Conservation (phyloP, 2,329 filamentous ascomycete genomes). For the Sclerotinia subarctica region DNA sequence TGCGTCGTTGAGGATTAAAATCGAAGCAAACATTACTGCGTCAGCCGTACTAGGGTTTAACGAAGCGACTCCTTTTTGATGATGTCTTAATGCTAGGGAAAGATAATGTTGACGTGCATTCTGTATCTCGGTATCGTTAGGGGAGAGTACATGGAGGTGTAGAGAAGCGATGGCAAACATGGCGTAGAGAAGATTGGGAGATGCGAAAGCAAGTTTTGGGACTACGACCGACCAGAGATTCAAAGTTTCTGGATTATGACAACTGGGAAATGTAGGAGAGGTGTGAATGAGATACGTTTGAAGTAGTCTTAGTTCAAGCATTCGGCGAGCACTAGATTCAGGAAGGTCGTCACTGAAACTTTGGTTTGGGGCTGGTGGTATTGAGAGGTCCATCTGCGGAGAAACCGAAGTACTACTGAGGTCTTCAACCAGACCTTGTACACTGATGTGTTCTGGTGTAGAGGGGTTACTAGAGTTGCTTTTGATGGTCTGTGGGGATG, state of each 20-base stretch:
- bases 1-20: constrained; percentile 24
- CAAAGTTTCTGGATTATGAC: constrained; percentile 15
- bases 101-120: constrained; percentile 24
- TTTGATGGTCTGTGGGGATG: constrained; percentile 9
- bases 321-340: constrained; percentile 22
- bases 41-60: constrained; percentile 24
- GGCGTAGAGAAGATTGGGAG: constrained; percentile 23
- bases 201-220: constrained; percentile 23
- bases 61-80: constrained; percentile 22
- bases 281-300: constrained; percentile 24
- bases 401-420: constrained; percentile 15
- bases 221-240: constrained; percentile 23
- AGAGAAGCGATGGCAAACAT: constrained; percentile 26
- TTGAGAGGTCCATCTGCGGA: neutral
- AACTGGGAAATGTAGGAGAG: constrained; percentile 17
- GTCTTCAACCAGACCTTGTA: constrained; percentile 10
- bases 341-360: constrained; percentile 19
- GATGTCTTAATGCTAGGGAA: constrained; percentile 22
- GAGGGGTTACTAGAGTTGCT: constrained; percentile 12
- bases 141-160: constrained; percentile 22
- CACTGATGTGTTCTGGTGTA: neutral
- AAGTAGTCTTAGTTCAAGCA: constrained; percentile 26
- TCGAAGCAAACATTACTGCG: constrained; percentile 23
- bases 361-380: constrained; percentile 4
- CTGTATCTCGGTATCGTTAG: constrained; percentile 22